Evolutionary conservation across 2,329 filamentous ascomycete genomes (phyloP).

Genomic region (Stylonectria norvegica): DNA sequence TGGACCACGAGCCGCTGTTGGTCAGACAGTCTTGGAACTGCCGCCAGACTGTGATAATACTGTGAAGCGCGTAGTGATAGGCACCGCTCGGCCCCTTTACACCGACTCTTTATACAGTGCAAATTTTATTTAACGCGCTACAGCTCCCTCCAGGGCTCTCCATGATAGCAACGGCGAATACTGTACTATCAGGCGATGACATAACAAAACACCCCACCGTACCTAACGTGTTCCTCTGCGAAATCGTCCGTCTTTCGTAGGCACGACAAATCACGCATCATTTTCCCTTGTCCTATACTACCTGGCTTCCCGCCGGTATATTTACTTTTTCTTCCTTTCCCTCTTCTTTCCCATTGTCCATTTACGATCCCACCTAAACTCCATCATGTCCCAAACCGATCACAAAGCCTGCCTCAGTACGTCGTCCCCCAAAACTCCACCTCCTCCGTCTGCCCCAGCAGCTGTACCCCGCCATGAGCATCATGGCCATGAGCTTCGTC

Average conservation of each 20-base stretch:
- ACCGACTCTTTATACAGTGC: conserved; percentile 12
- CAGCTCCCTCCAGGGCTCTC: too few relatives aligned
- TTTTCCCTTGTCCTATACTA: conserved; percentile 17
- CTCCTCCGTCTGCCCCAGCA: conserved; percentile 24
- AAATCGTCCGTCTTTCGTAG: conserved; percentile 19
- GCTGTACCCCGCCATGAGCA: conserved; percentile 6
- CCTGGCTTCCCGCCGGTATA: background rate
- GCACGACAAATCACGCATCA: conserved; percentile 32
- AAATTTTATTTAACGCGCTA: too few relatives aligned
- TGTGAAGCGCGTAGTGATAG: too few relatives aligned
- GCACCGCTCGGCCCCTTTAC: background rate
- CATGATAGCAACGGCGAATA: conserved; percentile 3
- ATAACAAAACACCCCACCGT: conserved; percentile 26
- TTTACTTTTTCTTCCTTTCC: conserved; percentile 11
- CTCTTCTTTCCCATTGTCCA: conserved; percentile 12
- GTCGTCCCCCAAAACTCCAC: conserved; percentile 38
- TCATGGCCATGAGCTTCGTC: conserved; percentile 6
- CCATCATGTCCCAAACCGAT: conserved; percentile 51
- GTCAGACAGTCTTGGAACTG: conserved; percentile 10
- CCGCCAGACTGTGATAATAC: conserved; percentile 10
- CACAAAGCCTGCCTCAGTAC: conserved; percentile 62
- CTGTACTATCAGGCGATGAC: conserved; percentile 21
- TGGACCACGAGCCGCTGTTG: conserved; percentile 22
- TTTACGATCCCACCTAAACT: conserved; percentile 6
- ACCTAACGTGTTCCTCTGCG: conserved; percentile 26